Conservation (phyloP, 257 asterid species). For the Capsicum pubescens region DNA sequence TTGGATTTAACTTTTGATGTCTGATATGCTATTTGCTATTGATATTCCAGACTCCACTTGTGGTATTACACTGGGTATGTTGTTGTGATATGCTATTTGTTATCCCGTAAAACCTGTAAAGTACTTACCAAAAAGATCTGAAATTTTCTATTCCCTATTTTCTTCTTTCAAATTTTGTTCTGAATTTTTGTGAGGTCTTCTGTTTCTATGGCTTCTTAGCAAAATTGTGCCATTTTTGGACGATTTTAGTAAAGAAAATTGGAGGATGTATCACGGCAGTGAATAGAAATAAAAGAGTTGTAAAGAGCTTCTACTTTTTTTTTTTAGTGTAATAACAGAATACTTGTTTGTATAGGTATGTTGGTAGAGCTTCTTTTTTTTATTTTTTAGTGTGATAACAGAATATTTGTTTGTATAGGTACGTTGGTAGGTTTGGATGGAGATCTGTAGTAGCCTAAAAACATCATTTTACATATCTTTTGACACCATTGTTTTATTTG, state of each 20-base stretch:
- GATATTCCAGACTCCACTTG: background rate
- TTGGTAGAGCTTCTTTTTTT: no score
- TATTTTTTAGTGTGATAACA: background rate
- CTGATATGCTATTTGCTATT: slow-evolving; percentile 4
- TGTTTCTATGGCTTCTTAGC: background rate
- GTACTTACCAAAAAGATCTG: background rate
- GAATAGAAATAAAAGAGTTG: background rate
- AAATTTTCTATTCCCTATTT: background rate
- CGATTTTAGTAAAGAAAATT: background rate
- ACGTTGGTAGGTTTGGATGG: background rate
- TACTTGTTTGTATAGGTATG: background rate
- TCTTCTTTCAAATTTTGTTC: slow-evolving; percentile 12
- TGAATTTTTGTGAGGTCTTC: background rate
- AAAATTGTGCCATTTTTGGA: background rate
- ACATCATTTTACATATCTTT: background rate
- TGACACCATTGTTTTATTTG: background rate
- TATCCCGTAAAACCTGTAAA: slow-evolving; percentile 11
- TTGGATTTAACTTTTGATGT: background rate
- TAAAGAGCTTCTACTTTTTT: background rate
- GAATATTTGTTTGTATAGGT: background rate
- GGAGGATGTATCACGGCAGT: background rate
- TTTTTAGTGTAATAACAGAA: background rate
- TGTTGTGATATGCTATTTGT: background rate
- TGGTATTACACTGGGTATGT: background rate
- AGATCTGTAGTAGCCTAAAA: background rate